phyloP scores from a whole-genome alignment of 768 basidiomycete species.

The Tricholoma bakamatsutake region DNA sequence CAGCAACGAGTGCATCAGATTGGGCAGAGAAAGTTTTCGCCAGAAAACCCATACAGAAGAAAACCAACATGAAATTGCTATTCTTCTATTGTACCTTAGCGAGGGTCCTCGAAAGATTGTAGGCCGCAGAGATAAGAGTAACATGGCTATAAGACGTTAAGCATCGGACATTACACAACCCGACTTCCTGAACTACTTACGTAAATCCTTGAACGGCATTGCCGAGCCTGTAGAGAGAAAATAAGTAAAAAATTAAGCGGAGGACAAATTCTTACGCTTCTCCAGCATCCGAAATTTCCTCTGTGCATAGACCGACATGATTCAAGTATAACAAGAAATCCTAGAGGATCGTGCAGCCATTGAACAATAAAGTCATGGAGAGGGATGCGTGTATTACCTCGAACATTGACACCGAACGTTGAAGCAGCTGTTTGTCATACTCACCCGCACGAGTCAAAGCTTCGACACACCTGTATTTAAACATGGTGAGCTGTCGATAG shows the following conservation, averaged over 20 bases:
- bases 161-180: not conserved
- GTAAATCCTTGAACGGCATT: conserved; percentile 91
- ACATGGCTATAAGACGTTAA: conserved; percentile 49
- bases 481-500: not conserved
- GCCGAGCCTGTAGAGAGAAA: conserved; percentile 49
- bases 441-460: conserved; percentile 85
- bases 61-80: not conserved
- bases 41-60: not conserved
- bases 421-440: conserved; percentile 61
- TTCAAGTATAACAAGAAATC: conserved; percentile 81
- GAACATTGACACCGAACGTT: conserved; percentile 78
- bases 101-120: conserved; percentile 70
- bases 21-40: not conserved
- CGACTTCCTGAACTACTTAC: conserved; percentile 36
- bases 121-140: conserved; percentile 79
- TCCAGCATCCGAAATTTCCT: conserved; percentile 81
- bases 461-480: conserved; percentile 65
- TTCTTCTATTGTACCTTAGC: conserved; percentile 12
- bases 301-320: conserved; percentile 82
- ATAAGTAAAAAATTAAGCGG: not conserved
- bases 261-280: conserved; percentile 55
- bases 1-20: not conserved
- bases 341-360: conserved; percentile 23
- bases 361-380: not conserved
- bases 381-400: conserved; percentile 49